A percentile compares a stretch with the other conserved stretches of the same genome.
Conservation (phyloP, 2,329 filamentous ascomycete genomes). For the Tympanopsis confertula region DNA sequence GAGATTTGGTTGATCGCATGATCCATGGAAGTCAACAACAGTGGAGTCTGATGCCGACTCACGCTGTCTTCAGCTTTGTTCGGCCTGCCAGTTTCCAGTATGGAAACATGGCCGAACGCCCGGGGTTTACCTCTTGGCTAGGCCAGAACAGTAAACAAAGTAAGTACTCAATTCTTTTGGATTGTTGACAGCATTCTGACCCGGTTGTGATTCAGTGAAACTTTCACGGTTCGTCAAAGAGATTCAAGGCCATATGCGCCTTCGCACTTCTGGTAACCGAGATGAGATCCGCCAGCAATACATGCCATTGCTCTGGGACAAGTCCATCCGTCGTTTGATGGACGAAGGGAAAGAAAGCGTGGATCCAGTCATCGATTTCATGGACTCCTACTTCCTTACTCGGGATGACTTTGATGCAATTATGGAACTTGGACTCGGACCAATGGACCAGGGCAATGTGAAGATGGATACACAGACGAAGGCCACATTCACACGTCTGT, state of each 20-base stretch:
- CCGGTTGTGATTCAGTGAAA: constrained; percentile 26
- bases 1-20: constrained; percentile 67
- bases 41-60: constrained; percentile 66
- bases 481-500: constrained; percentile 51
- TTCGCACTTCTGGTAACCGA: constrained; percentile 56
- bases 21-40: constrained; percentile 68
- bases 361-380: constrained; percentile 57
- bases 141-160: constrained; percentile 56
- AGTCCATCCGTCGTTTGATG: constrained; percentile 48
- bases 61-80: constrained; percentile 65
- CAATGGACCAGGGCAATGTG: constrained; percentile 49
- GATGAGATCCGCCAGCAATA: constrained; percentile 66
- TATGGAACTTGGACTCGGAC: constrained; percentile 57
- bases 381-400: constrained; percentile 67
- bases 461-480: constrained; percentile 58
- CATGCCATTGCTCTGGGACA: constrained; percentile 54
- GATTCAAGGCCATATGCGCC: constrained; percentile 65
- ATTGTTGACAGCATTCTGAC: background rate
- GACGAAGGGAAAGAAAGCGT: constrained; percentile 56
- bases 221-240: constrained; percentile 58
- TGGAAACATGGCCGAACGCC: constrained; percentile 42
- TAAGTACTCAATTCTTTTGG: background rate
- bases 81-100: constrained; percentile 56
- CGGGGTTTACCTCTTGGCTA: constrained; percentile 57
- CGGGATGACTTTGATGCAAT: constrained; percentile 65